phyloP scores from a whole-genome alignment of 208 protist species.

The Tritrichomonas foetus region DNA sequence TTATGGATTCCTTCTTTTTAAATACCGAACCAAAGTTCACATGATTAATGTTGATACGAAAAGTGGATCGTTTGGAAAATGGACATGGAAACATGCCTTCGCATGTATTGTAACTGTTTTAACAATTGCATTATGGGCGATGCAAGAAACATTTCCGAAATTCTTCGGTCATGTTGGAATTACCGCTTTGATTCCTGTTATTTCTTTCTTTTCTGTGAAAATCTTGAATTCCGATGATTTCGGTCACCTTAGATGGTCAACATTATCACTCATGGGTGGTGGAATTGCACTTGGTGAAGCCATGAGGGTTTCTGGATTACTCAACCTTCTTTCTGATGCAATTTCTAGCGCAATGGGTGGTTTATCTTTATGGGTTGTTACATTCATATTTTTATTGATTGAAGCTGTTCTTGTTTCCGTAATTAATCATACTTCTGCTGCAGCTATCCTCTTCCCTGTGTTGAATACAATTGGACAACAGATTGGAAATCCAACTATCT shows the following conservation, averaged over 20 bases:
- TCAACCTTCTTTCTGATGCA: neutral
- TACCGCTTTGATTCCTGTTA: neutral
- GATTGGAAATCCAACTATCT: neutral
- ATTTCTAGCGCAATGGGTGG: neutral
- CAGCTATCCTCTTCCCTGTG: conserved; percentile 1
- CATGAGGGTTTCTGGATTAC: neutral
- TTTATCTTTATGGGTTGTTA: neutral
- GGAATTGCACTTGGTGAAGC: conserved; percentile 22
- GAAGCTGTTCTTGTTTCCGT: neutral
- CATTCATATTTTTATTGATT: neutral
- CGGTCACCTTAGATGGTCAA: neutral
- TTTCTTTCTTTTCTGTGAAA: neutral
- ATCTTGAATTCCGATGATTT: neutral
- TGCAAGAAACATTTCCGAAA: conserved; percentile 3
- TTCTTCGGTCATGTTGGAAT: neutral
- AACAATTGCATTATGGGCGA: neutral
- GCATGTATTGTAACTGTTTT: neutral
- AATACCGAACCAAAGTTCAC: neutral
- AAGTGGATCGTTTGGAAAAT: neutral
- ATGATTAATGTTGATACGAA: neutral
- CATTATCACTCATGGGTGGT: conserved; percentile 5
- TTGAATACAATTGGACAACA: neutral
- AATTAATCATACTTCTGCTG: conserved; percentile 16
- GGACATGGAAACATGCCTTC: conserved; percentile 30
- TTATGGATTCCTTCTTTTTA: neutral